Percentiles rank a stretch among this genome's conserved stretches.
Conservation (phyloP, 228 moss, liverwort and hornwort species). For the Sphagnum magellanicum region DNA sequence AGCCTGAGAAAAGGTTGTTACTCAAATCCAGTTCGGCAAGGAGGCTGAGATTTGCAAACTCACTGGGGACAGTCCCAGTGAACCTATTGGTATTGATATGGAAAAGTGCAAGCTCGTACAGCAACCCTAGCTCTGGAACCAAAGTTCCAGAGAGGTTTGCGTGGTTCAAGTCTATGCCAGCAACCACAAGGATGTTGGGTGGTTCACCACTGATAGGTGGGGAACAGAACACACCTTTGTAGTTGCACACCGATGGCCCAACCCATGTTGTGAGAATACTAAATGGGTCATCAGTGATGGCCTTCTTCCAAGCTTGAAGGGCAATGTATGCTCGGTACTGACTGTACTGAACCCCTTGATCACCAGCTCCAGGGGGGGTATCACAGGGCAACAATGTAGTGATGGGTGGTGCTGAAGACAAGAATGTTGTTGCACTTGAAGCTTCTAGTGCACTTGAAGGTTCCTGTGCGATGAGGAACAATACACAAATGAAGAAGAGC, state of each 20-base stretch:
- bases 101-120: slow-evolving; percentile 57
- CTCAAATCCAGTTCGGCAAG: slow-evolving; percentile 78
- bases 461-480: too few relatives aligned
- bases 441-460: too few relatives aligned
- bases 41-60: slow-evolving; percentile 41
- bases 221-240: slow-evolving; percentile 69
- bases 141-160: slow-evolving; percentile 38
- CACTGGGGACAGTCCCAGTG: slow-evolving; percentile 41
- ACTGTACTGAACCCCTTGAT: slow-evolving; percentile 29
- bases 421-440: too few relatives aligned
- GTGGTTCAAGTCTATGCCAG: slow-evolving; percentile 77
- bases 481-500: too few relatives aligned
- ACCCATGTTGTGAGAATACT: slow-evolving; percentile 57
- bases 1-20: slow-evolving; percentile 60
- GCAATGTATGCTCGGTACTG: slow-evolving; percentile 60
- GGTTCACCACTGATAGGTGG: slow-evolving; percentile 25
- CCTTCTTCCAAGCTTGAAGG: slow-evolving; percentile 77
- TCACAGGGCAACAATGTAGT: too few relatives aligned
- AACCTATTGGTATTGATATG: slow-evolving; percentile 82
- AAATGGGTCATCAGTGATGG: slow-evolving; percentile 64
- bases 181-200: slow-evolving; percentile 38
- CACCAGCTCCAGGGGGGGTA: slow-evolving; percentile 37
- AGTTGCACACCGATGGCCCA: slow-evolving; percentile 63
- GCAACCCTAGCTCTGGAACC: slow-evolving; percentile 61
- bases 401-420: too few relatives aligned